Conservation (phyloP, 2,329 filamentous ascomycete species). For the Neofusicoccum parvum region DNA sequence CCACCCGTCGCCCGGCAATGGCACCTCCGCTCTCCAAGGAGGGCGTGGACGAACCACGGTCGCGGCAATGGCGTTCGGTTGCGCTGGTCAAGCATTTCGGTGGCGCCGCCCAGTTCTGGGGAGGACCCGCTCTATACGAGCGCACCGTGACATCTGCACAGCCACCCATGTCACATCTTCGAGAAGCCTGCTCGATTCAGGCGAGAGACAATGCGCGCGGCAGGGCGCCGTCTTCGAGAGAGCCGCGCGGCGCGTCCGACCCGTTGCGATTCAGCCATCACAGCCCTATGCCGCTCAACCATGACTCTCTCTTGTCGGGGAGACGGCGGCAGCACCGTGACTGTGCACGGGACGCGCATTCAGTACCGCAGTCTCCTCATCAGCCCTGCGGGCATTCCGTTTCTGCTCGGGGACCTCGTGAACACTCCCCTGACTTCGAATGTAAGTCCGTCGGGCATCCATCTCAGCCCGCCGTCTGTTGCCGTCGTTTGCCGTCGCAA, state of each 20-base stretch:
- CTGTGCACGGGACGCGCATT: too few species aligned
- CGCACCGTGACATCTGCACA: not conserved
- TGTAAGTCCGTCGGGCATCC: not conserved
- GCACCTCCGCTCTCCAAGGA: not conserved
- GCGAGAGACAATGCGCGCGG: not conserved
- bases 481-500: too few species aligned
- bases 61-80: not conserved
- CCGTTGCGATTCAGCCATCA: not conserved
- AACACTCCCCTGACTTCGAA: not conserved
- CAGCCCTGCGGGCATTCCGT: not conserved
- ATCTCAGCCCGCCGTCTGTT: not conserved
- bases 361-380: not conserved
- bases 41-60: not conserved
- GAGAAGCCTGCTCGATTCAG: not conserved
- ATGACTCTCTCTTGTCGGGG: too few species aligned
- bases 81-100: not conserved
- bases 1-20: not conserved
- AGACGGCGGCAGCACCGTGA: too few species aligned
- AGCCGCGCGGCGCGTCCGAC: too few species aligned
- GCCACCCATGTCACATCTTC: not conserved
- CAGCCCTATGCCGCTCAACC: not conserved
- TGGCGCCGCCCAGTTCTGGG: slow-evolving; percentile 8
- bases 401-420: not conserved
- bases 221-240: not conserved
- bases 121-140: not conserved